Conservation (phyloP, 345 rosid species). For the Lenwebbia sp. region DNA sequence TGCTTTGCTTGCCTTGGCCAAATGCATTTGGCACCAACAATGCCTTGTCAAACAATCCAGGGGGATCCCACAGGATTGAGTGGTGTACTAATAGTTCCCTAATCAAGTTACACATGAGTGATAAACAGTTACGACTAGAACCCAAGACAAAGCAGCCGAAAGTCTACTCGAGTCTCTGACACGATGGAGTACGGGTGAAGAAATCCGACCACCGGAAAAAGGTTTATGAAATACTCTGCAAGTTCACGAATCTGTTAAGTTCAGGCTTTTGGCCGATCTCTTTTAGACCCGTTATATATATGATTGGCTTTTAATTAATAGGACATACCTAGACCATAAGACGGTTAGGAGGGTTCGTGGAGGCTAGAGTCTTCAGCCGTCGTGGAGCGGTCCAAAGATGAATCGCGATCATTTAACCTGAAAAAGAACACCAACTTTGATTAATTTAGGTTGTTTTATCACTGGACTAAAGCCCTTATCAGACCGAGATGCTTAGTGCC, state of each 20-base stretch:
- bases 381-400: neutral
- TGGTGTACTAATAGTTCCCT: neutral
- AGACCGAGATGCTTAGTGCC: neutral
- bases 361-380: neutral
- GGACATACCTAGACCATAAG: neutral
- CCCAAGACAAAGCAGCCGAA: neutral
- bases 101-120: neutral
- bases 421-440: neutral
- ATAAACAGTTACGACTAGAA: neutral
- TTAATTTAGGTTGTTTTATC: neutral
- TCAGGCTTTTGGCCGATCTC: neutral
- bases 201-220: neutral
- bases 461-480: neutral
- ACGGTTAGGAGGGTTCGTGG: neutral
- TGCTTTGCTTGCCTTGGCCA: neutral
- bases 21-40: neutral
- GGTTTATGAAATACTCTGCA: neutral
- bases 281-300: neutral
- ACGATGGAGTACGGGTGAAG: neutral
- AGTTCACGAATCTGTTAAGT: neutral
- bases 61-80: neutral
- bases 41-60: neutral
- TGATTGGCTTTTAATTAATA: neutral
- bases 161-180: neutral
- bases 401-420: neutral